Evolutionary conservation across 2,329 filamentous ascomycete genomes (phyloP), one percentile per base, ranked within the genome.

Genomic region (Leptographium flavum): DNA sequence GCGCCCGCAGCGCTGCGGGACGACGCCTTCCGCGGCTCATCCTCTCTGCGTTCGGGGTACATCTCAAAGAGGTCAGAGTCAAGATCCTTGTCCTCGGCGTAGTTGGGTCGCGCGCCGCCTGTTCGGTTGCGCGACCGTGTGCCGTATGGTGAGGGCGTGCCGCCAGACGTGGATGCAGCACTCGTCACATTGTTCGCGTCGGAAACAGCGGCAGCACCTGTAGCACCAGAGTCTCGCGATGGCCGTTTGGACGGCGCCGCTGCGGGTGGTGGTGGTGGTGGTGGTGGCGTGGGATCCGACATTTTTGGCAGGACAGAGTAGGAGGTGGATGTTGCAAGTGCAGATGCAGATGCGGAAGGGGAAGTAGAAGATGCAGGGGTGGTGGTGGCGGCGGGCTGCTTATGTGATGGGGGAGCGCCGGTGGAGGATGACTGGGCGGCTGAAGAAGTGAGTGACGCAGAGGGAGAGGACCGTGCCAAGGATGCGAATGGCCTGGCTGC

Each of bases 81-180:
- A 54, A 88, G 71, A 62, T 95, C 90, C 64, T 76, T 84, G 63
- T 90, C 85, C 66, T 98, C 92, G 42, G 92, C 90, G 63, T 98
- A 98, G 64, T 98, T 98, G 53, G 83, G 80, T 54, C 92, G 83
- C 55, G 83, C 74, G 53, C 74, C 78, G 56, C 83, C 83, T 47
- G 76, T 81, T 57, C 88, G 82, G 64, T 94, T 94, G 61, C 92
- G 83, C 55, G 88, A 95, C 56, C 88, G 83, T 60, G 92, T 98
- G 57, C 90, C 90, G 64, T 98, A 95, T 40, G 79, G 80, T 54
- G 78, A 79, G 42, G 81, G 68, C 25, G 64, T 67, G 52, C 73
- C 47, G n/a, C 31, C 45, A 2, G 41, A 25, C 3, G 44, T 32
- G 3, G 48, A 44, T 10, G 45, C 38, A 23, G 21, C 33, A 17